Base-by-base conservation (phyloP, 169 alveolate species). In the Cystoisospora suis region DNA sequence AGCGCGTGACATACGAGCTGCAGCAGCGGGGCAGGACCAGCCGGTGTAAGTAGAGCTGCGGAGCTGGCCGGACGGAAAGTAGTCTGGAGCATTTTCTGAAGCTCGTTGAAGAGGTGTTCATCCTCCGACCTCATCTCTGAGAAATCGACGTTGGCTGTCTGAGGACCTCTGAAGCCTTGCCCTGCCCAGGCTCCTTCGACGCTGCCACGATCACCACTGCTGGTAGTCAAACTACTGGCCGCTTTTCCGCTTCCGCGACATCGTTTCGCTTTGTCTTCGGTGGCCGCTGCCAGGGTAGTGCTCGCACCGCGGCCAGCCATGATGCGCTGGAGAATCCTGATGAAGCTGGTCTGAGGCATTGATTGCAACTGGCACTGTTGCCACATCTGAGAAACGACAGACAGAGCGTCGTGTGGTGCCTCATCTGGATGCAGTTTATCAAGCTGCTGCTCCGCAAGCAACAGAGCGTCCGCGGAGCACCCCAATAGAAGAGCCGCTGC, bases 11-110 rank as follows among this genome's bases (percentile, higher is more conserved):
- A 42, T n/a, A 85, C 81, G 59, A 85, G 81, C 46, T 61, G 90
- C 56, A 85, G 34, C 40, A 85, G 81, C 61, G 81, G 80, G 20
- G 90, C 70, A 38, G 90, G 90, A 17, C 81, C 42, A 0, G 72
- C 90, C 3, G 90, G 90, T 69, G 70, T 72, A 80, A 85, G 81
- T 1, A 75, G 81, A 34, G 90, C 90, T 6, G 90, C n/a, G 0
- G 77, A 36, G 34, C 34, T 65, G 45, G 77, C 77, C 2, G 77
- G 77, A 20, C 77, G 77, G 2, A 65, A 9, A n/a, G 77, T 1
- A 20, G 34, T 2, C 77, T 65, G 45, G 7, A 36, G 77, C 42
- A 65, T 36, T 12, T 44, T 36, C 77, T 65, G 77, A 36, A 65
- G 40, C 36, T n/a, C n/a, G n/a, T n/a, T n/a, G n/a, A n/a, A n/a